phyloP scores from a whole-genome alignment of 139 green algal species.

The Micractinium conductrix region DNA sequence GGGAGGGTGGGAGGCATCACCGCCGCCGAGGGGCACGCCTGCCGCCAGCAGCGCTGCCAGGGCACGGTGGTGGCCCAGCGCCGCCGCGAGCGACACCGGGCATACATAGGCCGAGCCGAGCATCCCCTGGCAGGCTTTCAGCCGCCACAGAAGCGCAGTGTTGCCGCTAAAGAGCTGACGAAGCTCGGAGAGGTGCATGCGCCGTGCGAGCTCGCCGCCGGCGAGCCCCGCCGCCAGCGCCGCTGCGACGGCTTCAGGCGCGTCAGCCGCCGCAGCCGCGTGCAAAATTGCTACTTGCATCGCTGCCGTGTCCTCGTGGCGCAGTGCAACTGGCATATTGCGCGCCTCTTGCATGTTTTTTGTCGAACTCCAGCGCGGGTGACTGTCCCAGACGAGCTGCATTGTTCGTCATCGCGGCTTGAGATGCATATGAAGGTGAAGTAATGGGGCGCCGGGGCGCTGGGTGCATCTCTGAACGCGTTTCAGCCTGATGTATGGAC shows the following conservation, averaged over 20 bases:
- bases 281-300: no score
- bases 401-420: no score
- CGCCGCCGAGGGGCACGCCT: background rate
- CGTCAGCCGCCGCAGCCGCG: background rate
- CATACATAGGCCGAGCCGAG: no score
- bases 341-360: no score
- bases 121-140: background rate
- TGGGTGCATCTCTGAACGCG: no score
- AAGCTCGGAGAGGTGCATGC: background rate
- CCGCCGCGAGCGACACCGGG: constrained; percentile 2
- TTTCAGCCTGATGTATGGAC: no score
- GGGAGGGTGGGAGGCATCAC: background rate
- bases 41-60: constrained; percentile 16
- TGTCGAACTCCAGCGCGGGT: no score
- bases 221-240: background rate
- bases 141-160: background rate
- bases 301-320: no score
- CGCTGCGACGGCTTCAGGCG: background rate
- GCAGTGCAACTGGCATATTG: no score
- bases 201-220: background rate
- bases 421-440: no score
- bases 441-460: no score
- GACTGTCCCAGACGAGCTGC: no score
- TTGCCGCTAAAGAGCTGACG: background rate
- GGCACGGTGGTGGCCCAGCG: background rate